These are phyloP conservation scores for Rutstroemia sp. DNA, from an alignment of 2,329 filamentous ascomycete species.

Conservation along the genomic window DNA sequence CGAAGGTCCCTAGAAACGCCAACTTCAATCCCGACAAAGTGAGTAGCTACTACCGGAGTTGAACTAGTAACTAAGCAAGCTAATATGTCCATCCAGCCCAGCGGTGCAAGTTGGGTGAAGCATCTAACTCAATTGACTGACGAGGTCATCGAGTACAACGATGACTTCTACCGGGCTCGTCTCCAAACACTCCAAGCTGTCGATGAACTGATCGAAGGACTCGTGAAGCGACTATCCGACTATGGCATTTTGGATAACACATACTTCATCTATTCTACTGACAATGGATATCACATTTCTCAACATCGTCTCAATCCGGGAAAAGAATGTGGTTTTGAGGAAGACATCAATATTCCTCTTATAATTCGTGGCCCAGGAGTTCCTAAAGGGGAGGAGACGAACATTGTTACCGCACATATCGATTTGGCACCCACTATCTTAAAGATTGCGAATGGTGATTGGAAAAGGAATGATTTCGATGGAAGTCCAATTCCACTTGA, in stretches of 20 bases:
- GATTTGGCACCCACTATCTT: conserved; percentile 45
- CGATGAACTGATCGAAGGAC: conserved; percentile 45
- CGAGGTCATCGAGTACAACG: conserved; percentile 38
- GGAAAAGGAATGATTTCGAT: conserved; percentile 39
- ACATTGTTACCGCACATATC: conserved; percentile 45
- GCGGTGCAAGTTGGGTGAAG: conserved; percentile 42
- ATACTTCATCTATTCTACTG: conserved; percentile 53
- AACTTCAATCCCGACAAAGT: conserved; percentile 61
- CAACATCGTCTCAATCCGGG: conserved; percentile 44
- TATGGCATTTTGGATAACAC: conserved; percentile 36
- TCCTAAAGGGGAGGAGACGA: conserved; percentile 31
- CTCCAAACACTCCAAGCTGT: conserved; percentile 46
- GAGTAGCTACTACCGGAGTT: conserved; percentile 14
- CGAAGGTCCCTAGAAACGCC: conserved; percentile 50
- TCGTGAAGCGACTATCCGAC: conserved; percentile 37
- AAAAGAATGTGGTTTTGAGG: conserved; percentile 43
- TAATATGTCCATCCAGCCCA: conserved; percentile 25
- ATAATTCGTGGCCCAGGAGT: conserved; percentile 53
- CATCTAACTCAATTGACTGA: conserved; percentile 35
- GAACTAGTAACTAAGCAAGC: neutral
- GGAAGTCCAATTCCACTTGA: conserved; percentile 36
- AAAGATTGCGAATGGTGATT: conserved; percentile 29
- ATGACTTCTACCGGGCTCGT: conserved; percentile 44
- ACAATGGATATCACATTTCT: conserved; percentile 46
- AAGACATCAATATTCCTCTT: conserved; percentile 45